Percentiles rank a stretch among this genome's conserved stretches.
phyloP scores from a whole-genome alignment of 2,329 filamentous ascomycete species.

The Colletotrichum noveboracense region DNA sequence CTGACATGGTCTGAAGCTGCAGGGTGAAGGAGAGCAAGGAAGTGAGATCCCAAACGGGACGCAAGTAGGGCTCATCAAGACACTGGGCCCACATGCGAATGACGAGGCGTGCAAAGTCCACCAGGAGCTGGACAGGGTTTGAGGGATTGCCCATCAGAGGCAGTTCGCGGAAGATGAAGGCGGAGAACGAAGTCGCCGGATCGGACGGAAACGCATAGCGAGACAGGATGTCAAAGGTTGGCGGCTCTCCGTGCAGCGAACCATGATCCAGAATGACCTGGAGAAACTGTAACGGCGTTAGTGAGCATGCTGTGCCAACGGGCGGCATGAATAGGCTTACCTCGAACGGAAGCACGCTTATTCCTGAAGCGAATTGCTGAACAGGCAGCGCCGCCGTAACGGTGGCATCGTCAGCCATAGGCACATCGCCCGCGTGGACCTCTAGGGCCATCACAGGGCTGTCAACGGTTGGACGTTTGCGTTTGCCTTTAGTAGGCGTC shows the following conservation, averaged over 20 bases:
- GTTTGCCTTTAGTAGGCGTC: constrained; percentile 72
- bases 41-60: constrained; percentile 69
- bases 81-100: constrained; percentile 74
- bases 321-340: constrained; percentile 35
- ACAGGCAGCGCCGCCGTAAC: neutral
- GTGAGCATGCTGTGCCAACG: constrained; percentile 1
- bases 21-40: constrained; percentile 69
- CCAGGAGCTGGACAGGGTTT: constrained; percentile 60
- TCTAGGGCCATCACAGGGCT: constrained; percentile 71
- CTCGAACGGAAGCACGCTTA: constrained; percentile 43
- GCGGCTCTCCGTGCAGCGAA: constrained; percentile 56
- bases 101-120: constrained; percentile 68
- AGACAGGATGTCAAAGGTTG: constrained; percentile 72
- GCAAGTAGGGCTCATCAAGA: constrained; percentile 65
- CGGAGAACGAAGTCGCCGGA: constrained; percentile 65
- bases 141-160: constrained; percentile 57
- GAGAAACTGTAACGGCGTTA: constrained; percentile 51
- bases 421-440: constrained; percentile 48
- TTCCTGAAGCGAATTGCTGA: neutral
- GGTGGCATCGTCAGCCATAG: constrained; percentile 35
- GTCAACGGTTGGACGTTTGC: constrained; percentile 69
- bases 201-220: constrained; percentile 70
- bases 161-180: constrained; percentile 72
- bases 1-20: constrained; percentile 62
- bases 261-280: constrained; percentile 70